Base-by-base conservation (phyloP, 257 asterid species). In the Buddleja alternifolia region DNA sequence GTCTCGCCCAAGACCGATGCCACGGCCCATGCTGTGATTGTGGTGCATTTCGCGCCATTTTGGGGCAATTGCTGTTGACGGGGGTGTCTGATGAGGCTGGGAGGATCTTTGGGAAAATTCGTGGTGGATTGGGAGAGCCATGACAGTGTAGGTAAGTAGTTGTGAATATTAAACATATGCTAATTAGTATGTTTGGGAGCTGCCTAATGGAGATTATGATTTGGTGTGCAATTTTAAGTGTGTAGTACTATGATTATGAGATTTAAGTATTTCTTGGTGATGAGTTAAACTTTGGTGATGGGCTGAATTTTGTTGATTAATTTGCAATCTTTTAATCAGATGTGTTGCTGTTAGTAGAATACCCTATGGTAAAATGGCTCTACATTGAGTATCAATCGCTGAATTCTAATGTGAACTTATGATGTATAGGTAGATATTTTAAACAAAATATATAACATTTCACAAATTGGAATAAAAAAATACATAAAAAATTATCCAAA, bases 31-130 rank as follows among this genome's bases (percentile, higher is more conserved):
- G 41, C 85, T 3, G 95, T 90, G 58, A 85, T 90, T 90, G 97
- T 63, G 95, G 93, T 16, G 95, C 97, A 20, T 84, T 80, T 52
- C 86, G 95, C 63, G 91, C 95, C 34, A 72, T 85, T 44, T 87
- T 54, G 97, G 95, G 68, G 95, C 95, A 1, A 69, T 90, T 51
- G 89, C 93, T 0, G 56, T 85, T 67, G 97, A 90, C 73, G 76
- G 68, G 71, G 85, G 87, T 67, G n/a, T 69, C 77, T 12, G 93
- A 85, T 55, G 72, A 61, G 68, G 93, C 88, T 12, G 83, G 82
- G 15, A 56, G 45, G 46, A 73, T 80, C 46, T 85, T 76, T 20
- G 25, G 77, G 69, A 74, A 57, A 11, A 56, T 81, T 75, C 90
- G 60, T 56, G 54, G 56, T 50, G 71, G 75, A 19, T 29, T 24